phyloP scores from a whole-genome alignment of 2,329 filamentous ascomycete species.

The Aureobasidium uvarum region DNA sequence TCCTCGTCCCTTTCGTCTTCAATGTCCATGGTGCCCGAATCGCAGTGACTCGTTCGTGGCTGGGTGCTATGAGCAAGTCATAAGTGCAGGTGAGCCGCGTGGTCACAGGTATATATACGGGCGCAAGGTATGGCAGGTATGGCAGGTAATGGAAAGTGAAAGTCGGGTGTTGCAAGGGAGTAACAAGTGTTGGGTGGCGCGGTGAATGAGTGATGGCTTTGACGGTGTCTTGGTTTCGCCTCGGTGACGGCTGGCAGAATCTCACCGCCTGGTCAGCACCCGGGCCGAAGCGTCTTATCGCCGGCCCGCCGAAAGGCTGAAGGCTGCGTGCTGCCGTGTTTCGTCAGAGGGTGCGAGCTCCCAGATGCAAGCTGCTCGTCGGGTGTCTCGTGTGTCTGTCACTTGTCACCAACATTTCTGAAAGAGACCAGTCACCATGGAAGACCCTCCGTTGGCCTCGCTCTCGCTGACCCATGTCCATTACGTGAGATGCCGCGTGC shows the following conservation, averaged over 20 bases:
- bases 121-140: background rate
- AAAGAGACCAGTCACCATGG: conserved; percentile 39
- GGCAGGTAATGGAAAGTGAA: background rate
- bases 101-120: background rate
- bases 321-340: background rate
- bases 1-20: conserved; percentile 61
- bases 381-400: background rate
- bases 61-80: conserved; percentile 17
- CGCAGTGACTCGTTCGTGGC: background rate
- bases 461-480: conserved; percentile 94
- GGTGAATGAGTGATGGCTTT: background rate
- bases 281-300: conserved; percentile 12
- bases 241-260: conserved; percentile 22
- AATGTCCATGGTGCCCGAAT: conserved; percentile 1
- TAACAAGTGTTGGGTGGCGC: background rate
- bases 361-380: background rate
- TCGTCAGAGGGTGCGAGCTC: background rate
- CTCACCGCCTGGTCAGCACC: conserved; percentile 1
- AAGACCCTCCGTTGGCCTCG: conserved; percentile 68
- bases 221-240: conserved; percentile 15
- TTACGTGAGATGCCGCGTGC: conserved; percentile 63
- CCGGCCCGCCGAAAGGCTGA: background rate
- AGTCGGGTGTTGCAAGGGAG: background rate
- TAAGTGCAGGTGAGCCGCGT: background rate
- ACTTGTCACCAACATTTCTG: background rate